A percentile compares a stretch with the other conserved stretches of the same genome.
Evolutionary conservation across 129 eudicot species (phyloP).

Genomic region (Mikania micrantha): DNA sequence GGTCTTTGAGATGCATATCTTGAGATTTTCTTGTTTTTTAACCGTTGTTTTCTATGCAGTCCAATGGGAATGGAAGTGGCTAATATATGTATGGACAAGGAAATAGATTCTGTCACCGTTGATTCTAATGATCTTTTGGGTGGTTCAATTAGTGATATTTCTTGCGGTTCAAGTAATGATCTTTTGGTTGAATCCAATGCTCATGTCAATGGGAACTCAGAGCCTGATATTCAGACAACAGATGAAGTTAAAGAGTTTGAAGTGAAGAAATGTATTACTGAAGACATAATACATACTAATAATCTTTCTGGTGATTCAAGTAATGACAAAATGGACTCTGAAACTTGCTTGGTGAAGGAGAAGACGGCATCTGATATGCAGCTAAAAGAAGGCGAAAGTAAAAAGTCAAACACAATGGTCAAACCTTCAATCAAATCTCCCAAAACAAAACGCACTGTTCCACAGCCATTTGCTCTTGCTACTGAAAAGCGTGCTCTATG

Average conservation of each 20-base stretch:
- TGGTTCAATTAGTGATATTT: slow-evolving; percentile 15
- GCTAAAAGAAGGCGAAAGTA: slow-evolving; percentile 35
- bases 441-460: slow-evolving; percentile 47
- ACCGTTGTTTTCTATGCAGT: slow-evolving; percentile 26
- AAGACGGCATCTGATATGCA: slow-evolving; percentile 28
- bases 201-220: slow-evolving; percentile 18
- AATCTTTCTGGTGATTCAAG: slow-evolving; percentile 16
- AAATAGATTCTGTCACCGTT: slow-evolving; percentile 36
- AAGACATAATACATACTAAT: slow-evolving; percentile 26
- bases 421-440: slow-evolving; percentile 24
- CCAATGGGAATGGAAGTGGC: slow-evolving; percentile 56
- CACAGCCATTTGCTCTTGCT: slow-evolving; percentile 80
- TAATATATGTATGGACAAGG: slow-evolving; percentile 55
- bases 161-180: not conserved
- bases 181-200: slow-evolving; percentile 11
- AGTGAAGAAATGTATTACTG: slow-evolving; percentile 46
- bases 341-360: slow-evolving; percentile 32
- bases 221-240: slow-evolving; percentile 21
- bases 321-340: slow-evolving; percentile 21
- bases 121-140: slow-evolving; percentile 28
- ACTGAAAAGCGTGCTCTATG: slow-evolving; percentile 73
- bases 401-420: slow-evolving; percentile 29
- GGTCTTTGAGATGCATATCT: not conserved
- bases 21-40: not conserved
- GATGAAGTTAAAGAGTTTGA: slow-evolving; percentile 44